A percentile compares a stretch with the other conserved stretches of the same genome.
These are phyloP conservation scores for Zarea fungicola DNA, from an alignment of 2,329 filamentous ascomycete genomes.

Conservation along the genomic window DNA sequence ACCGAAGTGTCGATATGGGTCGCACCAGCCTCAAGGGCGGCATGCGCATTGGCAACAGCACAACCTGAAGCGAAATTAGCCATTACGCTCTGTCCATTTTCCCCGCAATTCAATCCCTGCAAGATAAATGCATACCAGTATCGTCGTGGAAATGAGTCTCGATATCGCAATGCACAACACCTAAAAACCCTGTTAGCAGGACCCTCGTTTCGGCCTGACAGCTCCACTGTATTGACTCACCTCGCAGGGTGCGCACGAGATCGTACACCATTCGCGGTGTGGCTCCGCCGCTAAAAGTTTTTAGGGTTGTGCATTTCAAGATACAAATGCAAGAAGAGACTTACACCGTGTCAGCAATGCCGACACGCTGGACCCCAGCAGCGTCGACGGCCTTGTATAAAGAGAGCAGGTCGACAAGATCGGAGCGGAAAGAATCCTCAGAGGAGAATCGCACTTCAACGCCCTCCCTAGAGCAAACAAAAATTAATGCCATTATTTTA, in stretches of 20 bases:
- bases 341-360: slow-evolving; percentile 82
- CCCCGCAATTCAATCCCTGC: not conserved
- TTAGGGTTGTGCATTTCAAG: not conserved
- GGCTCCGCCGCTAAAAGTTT: slow-evolving; percentile 53
- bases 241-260: slow-evolving; percentile 74
- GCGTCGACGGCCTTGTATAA: slow-evolving; percentile 80
- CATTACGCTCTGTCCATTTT: no score
- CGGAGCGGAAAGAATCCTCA: slow-evolving; percentile 80
- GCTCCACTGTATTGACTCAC: slow-evolving; percentile 30
- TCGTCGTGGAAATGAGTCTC: slow-evolving; percentile 91
- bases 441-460: slow-evolving; percentile 47
- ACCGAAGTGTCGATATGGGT: slow-evolving; percentile 81
- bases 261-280: slow-evolving; percentile 85
- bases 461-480: slow-evolving; percentile 19
- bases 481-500: not conserved
- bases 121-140: slow-evolving; percentile 54
- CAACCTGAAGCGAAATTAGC: no score
- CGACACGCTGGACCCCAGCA: slow-evolving; percentile 77
- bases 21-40: slow-evolving; percentile 81
- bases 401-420: slow-evolving; percentile 75
- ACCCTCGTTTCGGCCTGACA: not conserved
- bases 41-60: slow-evolving; percentile 81
- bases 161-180: slow-evolving; percentile 60
- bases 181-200: not conserved
- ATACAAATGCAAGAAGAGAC: not conserved